Percentiles rank a stretch among this genome's conserved stretches.
Conservation (phyloP, 2,329 filamentous ascomycete species). For the Cladosporium sp. region DNA sequence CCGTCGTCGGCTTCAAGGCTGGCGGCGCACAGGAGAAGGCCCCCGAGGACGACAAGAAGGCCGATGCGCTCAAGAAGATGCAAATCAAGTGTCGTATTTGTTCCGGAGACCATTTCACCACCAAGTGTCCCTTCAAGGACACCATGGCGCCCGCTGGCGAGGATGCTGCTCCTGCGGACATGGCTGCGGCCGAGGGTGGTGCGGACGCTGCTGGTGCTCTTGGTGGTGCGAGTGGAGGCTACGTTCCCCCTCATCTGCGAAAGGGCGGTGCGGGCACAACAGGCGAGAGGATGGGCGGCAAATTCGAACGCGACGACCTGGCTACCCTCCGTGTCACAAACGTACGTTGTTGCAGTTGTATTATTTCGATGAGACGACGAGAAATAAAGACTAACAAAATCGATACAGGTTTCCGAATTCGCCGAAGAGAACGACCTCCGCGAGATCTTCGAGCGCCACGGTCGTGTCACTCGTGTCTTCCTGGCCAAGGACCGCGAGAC, state of each 20-base stretch:
- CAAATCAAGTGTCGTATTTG: conserved; percentile 99
- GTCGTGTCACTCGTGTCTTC: conserved; percentile 95
- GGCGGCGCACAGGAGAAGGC: conserved; percentile 74
- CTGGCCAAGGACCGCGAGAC: conserved; percentile 97
- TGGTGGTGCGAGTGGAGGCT: conserved; percentile 72
- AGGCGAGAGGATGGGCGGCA: conserved; percentile 85
- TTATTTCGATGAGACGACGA: background rate
- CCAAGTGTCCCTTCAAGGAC: conserved; percentile 98
- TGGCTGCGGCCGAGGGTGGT: conserved; percentile 47
- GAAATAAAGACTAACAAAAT: conserved; percentile 32
- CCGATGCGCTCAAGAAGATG: conserved; percentile 85
- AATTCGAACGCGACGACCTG: conserved; percentile 94
- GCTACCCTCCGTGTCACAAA: conserved; percentile 97
- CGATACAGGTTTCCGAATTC: conserved; percentile 81
- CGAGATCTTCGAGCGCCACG: conserved; percentile 97
- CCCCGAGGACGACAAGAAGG: conserved; percentile 70
- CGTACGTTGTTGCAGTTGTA: conserved; percentile 63
- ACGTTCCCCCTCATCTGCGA: conserved; percentile 91
- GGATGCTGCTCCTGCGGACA: conserved; percentile 44
- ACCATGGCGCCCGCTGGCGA: conserved; percentile 84
- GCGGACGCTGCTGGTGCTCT: conserved; percentile 53
- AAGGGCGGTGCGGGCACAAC: conserved; percentile 65
- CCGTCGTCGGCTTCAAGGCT: conserved; percentile 89
- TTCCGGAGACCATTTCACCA: conserved; percentile 98
- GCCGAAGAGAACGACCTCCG: conserved; percentile 94